A percentile compares a stretch with the other conserved stretches of the same genome.
Conservation (phyloP, 2,329 filamentous ascomycete genomes). For the Scorias spongiosa region DNA sequence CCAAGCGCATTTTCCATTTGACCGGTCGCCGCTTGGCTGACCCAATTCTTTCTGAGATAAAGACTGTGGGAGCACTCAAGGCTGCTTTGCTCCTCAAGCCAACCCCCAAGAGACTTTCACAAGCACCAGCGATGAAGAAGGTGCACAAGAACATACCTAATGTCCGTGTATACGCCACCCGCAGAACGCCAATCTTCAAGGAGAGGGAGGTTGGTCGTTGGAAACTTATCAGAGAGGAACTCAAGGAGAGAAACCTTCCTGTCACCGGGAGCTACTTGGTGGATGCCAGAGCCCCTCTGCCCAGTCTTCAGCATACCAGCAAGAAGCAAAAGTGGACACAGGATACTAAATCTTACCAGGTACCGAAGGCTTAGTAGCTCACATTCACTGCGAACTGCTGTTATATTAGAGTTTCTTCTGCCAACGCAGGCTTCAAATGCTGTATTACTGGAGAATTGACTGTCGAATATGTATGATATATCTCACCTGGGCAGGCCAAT, state of each 20-base stretch:
- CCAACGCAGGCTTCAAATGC: too few species aligned
- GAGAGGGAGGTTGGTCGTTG: slow-evolving; percentile 58
- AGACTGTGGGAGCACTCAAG: slow-evolving; percentile 24
- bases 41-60: slow-evolving; percentile 36
- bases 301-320: neutral
- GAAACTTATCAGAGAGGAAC: slow-evolving; percentile 64
- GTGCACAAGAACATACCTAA: slow-evolving; percentile 46
- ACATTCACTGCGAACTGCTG: neutral
- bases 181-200: slow-evolving; percentile 55
- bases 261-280: slow-evolving; percentile 27
- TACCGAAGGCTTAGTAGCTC: neutral
- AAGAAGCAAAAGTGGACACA: neutral
- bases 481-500: too few species aligned
- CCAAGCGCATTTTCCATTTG: slow-evolving; percentile 67
- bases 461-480: too few species aligned
- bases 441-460: too few species aligned
- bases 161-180: slow-evolving; percentile 49
- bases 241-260: slow-evolving; percentile 47
- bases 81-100: slow-evolving; percentile 20
- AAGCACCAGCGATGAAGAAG: slow-evolving; percentile 37
- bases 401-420: neutral
- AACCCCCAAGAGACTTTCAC: slow-evolving; percentile 42
- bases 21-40: slow-evolving; percentile 67
- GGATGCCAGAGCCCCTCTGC: neutral
- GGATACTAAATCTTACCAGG: neutral